Percentiles rank a stretch among this genome's conserved stretches.
phyloP scores from a whole-genome alignment of 768 basidiomycete genomes.

The Lepiota venenata region DNA sequence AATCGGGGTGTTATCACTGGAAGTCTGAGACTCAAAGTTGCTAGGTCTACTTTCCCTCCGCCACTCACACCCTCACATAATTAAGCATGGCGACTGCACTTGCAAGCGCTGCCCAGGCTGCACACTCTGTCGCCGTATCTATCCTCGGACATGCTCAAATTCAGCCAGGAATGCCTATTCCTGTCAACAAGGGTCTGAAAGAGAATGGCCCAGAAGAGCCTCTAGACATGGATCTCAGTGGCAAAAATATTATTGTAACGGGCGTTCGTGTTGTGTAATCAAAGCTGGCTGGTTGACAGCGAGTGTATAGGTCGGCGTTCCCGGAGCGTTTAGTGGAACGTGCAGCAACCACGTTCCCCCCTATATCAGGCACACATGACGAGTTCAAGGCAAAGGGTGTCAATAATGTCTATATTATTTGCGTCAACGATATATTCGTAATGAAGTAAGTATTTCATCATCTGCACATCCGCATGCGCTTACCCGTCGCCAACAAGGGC shows the following conservation, averaged over 20 bases:
- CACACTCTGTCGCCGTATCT: conserved; percentile 51
- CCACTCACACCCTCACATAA: conserved; percentile 4
- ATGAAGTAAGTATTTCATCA: conserved; percentile 37
- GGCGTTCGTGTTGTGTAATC: background rate
- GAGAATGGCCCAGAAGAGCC: conserved; percentile 48
- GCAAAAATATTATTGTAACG: conserved; percentile 63
- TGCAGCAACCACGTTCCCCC: conserved; percentile 63
- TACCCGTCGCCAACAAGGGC: conserved; percentile 36
- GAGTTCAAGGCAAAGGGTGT: conserved; percentile 78
- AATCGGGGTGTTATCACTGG: too few species aligned
- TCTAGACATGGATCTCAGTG: conserved; percentile 42
- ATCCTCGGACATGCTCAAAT: conserved; percentile 47
- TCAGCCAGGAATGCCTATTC: conserved; percentile 45
- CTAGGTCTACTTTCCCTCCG: background rate
- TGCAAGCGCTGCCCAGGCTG: conserved; percentile 43
- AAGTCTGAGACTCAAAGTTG: too few species aligned
- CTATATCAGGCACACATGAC: conserved; percentile 63
- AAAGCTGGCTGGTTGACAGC: background rate
- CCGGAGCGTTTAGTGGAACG: conserved; percentile 73
- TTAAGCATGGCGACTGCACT: conserved; percentile 44
- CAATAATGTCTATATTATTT: conserved; percentile 64
- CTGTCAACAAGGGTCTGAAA: conserved; percentile 47
- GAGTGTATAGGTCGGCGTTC: conserved; percentile 61
- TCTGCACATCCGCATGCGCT: background rate
- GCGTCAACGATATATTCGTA: conserved; percentile 80